Base-by-base conservation (phyloP, 2,329 filamentous ascomycete species). In the Trichoderma brevicompactum region DNA sequence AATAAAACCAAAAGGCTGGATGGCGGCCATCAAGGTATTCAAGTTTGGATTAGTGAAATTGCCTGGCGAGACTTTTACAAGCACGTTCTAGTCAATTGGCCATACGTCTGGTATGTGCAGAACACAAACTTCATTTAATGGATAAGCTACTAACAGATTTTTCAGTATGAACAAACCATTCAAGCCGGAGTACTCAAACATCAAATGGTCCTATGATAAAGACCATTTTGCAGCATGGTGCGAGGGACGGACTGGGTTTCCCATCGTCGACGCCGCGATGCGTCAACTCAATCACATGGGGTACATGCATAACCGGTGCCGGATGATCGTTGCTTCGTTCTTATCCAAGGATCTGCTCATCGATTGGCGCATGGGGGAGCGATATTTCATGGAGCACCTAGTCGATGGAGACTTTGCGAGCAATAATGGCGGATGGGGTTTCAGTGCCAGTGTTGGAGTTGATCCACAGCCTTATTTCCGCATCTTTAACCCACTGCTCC, bases 41-140 rank as follows among this genome's bases (percentile, higher is more conserved):
- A 84, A 58, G 81, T 82, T 0, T 96, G 92, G 92, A 92, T 95
- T 68, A 88, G 88, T 61, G 92, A 96, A 75, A 83, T 96, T 3
- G 92, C 91, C 0, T 95, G 92, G 92, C 82, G 92, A 13, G 92
- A 96, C 72, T 96, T 96, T 72, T 96, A 96, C 79, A 92, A 89
- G 72, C 91, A 95, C 74, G 91, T 97, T 3, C 79, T 97, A 5
- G 91, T 89, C 0, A 81, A 94, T 67, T 96, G 92, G 92, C 94
- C 94, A 0, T 94, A 93, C 71, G 82, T 93, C 7, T 92, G 89
- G 87, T 88, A 77, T 73, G 83, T 75, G 19, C 19, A 54, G 15
- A 46, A 7, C 13, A 2, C 23, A 7, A 23, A 1, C 9, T 34
- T n/a, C 2, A 34, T 38, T 13, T 7, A 9, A 15, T 62, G 13